Evolutionary conservation across 1,139 yeast species (phyloP).

Genomic region (Geotrichum klebahnii): DNA sequence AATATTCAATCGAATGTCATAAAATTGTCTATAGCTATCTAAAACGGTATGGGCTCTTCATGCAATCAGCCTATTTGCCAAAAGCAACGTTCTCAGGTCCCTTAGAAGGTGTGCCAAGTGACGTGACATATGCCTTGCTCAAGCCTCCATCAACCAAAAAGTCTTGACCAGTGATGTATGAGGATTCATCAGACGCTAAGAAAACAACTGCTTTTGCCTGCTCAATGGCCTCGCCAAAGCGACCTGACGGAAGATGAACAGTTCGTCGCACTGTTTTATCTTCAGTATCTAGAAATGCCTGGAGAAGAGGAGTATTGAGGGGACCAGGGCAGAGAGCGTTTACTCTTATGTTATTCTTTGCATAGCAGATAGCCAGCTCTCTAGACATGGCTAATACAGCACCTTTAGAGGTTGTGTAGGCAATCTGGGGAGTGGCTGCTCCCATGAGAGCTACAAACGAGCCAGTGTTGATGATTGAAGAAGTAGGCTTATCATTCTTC

Average conservation of each 20-base stretch:
- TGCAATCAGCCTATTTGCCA: constrained; percentile 35
- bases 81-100: constrained; percentile 36
- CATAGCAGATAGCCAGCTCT: constrained; percentile 65
- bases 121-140: constrained; percentile 37
- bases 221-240: constrained; percentile 58
- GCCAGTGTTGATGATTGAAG: constrained; percentile 59
- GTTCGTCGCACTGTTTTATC: constrained; percentile 43
- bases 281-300: constrained; percentile 46
- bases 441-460: constrained; percentile 58
- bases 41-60: too few species aligned
- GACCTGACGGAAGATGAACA: constrained; percentile 54
- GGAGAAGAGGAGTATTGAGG: constrained; percentile 54
- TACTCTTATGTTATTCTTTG: constrained; percentile 62
- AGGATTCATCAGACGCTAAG: constrained; percentile 72
- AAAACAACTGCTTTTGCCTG: constrained; percentile 80
- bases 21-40: too few species aligned
- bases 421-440: constrained; percentile 39
- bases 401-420: constrained; percentile 44
- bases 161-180: constrained; percentile 81
- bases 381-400: constrained; percentile 48
- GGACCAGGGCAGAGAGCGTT: constrained; percentile 68
- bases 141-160: constrained; percentile 83
- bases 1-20: too few species aligned
- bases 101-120: constrained; percentile 28
- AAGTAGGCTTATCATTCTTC: constrained; percentile 45